A percentile compares a stretch with the other conserved stretches of the same genome.
Conservation (phyloP, 371 early-diverging fungal species). For the Actinomortierella wolfii region DNA sequence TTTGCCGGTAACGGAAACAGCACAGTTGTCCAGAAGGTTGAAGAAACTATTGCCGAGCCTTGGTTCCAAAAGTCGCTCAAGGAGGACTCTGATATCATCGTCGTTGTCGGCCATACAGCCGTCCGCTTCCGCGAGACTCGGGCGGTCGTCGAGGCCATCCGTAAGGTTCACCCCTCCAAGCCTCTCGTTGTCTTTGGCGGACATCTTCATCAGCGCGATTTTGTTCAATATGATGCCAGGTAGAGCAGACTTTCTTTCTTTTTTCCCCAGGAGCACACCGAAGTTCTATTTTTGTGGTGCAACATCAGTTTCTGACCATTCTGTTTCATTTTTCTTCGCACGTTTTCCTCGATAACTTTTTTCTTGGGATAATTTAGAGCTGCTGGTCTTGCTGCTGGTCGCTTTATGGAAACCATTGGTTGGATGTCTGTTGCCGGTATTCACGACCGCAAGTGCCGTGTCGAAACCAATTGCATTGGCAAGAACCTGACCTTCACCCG, state of each 20-base stretch:
- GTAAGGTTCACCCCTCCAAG: conserved; percentile 51
- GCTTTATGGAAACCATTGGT: conserved; percentile 65
- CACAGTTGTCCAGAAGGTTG: conserved; percentile 50
- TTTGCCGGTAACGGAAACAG: conserved; percentile 51
- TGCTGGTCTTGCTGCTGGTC: conserved; percentile 60
- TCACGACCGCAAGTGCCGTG: conserved; percentile 21
- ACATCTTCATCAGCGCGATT: conserved; percentile 65
- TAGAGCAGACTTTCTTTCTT: too few species aligned
- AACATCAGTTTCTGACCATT: too few species aligned
- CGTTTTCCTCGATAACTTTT: too few species aligned
- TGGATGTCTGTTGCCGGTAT: conserved; percentile 54
- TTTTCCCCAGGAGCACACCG: too few species aligned
- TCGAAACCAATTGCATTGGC: conserved; percentile 35
- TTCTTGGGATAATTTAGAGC: too few species aligned
- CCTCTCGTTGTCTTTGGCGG: conserved; percentile 66
- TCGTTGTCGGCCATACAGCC: conserved; percentile 59
- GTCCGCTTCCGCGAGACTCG: conserved; percentile 55
- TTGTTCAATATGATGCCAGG: conserved; percentile 49
- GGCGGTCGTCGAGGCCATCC: conserved; percentile 54
- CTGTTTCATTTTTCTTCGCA: too few species aligned
- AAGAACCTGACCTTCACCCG: conserved; percentile 57
- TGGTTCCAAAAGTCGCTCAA: conserved; percentile 64
- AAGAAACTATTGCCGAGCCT: conserved; percentile 52
- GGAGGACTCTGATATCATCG: conserved; percentile 55
- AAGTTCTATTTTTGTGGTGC: too few species aligned